Evolutionary conservation across 768 basidiomycete species (phyloP), one percentile per base, ranked within the genome.

Genomic region (Scleroderma bovista): DNA sequence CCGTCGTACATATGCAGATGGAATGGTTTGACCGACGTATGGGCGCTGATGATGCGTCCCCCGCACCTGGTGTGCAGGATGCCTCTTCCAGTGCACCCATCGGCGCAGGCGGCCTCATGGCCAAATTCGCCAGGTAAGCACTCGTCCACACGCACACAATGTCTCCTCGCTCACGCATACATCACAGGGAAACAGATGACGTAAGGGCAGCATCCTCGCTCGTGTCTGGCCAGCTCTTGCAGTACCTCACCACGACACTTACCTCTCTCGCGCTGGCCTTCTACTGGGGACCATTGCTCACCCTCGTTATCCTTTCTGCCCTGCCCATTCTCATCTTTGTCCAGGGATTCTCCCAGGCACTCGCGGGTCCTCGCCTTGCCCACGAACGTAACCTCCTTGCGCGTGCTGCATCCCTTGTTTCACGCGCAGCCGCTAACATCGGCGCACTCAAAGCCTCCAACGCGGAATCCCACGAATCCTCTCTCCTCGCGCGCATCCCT

Each of bases 401-500:
- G 6, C 70, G 74, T n/a, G 87, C 88, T 0, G 86, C 89, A 0
- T 86, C 88, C 4, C 76, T 86, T 50, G 75, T 93, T 58, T 86
- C 95, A 53, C 84, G 93, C 23, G 82, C 87, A 2, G 69, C 83
- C 12, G 63, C 80, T 6, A 80, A 86, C 39, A 93, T 98, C 58
- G 68, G 86, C 13, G 96, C 93, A 2, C 91, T 97, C 67, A 96
- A 96, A 64, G 88, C 88, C 0, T 93, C 92, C 76, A 94, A 93
- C 66, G 93, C 91, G 2, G 70, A 81, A 22, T 52, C 68, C 0
- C 67, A 72, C 60, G 86, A 87, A 56, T 68, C 73, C 49, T 71
- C 78, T 13, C 72, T 74, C 7, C 70, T 82, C 47, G 53, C 71
- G 3, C 64, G 70, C 2, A 67, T 84, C 10, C 72, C 73, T 19